Conservation (phyloP, 805 yeast genomes). For the Lachancea quebecensis region DNA sequence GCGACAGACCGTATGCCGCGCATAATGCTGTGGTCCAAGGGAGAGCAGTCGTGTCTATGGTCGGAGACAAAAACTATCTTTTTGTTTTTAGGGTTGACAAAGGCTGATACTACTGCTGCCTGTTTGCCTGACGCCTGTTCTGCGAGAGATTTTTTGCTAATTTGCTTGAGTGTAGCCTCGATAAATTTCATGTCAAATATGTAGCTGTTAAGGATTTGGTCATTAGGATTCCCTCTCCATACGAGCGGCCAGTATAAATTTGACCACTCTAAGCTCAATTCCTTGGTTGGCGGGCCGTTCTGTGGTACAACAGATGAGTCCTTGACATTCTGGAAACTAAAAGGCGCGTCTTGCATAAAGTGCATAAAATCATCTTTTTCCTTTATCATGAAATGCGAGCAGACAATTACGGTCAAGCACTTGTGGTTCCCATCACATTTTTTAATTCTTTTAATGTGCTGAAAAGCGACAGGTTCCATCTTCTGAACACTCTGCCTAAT, state of each 20-base stretch:
- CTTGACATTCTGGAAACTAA: constrained; percentile 18
- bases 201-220: constrained; percentile 57
- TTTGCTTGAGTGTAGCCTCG: constrained; percentile 25
- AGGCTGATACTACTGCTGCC: constrained; percentile 50
- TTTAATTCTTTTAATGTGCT: constrained; percentile 48
- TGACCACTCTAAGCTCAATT: constrained; percentile 62
- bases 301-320: constrained; percentile 42
- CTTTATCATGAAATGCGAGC: constrained; percentile 35
- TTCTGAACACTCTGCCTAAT: constrained; percentile 17
- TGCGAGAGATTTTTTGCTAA: constrained; percentile 20
- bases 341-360: constrained; percentile 11
- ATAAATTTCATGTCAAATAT: constrained; percentile 43
- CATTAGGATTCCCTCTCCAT: constrained; percentile 89
- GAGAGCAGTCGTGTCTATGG: constrained; percentile 37
- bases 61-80: constrained; percentile 36
- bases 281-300: constrained; percentile 64
- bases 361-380: constrained; percentile 23
- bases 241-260: constrained; percentile 72
- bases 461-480: constrained; percentile 24
- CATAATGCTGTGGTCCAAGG: constrained; percentile 72
- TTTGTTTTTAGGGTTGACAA: constrained; percentile 51
- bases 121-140: constrained; percentile 3
- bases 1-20: constrained; percentile 63
- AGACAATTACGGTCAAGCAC: constrained; percentile 35
- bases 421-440: constrained; percentile 24